Conservation (phyloP, 2,329 filamentous ascomycete genomes). For the Pezicula neosporulosa region DNA sequence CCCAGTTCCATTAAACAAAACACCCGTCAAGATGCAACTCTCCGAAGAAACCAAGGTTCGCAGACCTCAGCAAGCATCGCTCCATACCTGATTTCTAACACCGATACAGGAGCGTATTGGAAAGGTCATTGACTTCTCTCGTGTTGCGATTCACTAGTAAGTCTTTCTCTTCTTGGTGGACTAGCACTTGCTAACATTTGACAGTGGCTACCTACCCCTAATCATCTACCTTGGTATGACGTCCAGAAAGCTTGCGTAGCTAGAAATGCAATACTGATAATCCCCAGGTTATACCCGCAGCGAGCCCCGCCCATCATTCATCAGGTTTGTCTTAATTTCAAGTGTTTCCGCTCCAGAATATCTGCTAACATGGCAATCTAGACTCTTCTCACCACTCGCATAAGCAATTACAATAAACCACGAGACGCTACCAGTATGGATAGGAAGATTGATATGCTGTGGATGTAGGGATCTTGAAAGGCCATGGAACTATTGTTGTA, state of each 20-base stretch:
- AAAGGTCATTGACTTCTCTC: conserved; percentile 91
- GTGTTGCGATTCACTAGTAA: conserved; percentile 94
- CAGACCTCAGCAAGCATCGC: neutral
- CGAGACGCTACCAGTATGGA: conserved; percentile 1
- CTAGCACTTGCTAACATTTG: conserved; percentile 30
- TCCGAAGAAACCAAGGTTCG: conserved; percentile 96
- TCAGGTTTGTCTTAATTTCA: conserved; percentile 50
- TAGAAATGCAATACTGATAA: conserved; percentile 14
- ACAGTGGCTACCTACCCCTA: conserved; percentile 89
- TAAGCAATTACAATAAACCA: conserved; percentile 31
- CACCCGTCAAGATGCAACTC: conserved; percentile 42
- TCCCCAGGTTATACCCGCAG: conserved; percentile 83
- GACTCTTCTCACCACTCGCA: conserved; percentile 62
- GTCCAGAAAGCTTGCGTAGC: conserved; percentile 5
- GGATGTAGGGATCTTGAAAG: neutral
- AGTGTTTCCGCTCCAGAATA: conserved; percentile 35
- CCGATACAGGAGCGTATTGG: conserved; percentile 83
- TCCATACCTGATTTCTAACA: conserved; percentile 14
- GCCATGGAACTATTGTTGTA: conserved; percentile 13
- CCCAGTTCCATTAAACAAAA: conserved; percentile 6
- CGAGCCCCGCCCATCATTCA: conserved; percentile 80
- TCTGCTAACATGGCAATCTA: conserved; percentile 29
- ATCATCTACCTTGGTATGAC: conserved; percentile 89
- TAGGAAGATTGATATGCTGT: neutral
- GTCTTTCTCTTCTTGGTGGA: conserved; percentile 27